Conservation (phyloP, 148 eudicot species). For the Simmondsia chinensis region DNA sequence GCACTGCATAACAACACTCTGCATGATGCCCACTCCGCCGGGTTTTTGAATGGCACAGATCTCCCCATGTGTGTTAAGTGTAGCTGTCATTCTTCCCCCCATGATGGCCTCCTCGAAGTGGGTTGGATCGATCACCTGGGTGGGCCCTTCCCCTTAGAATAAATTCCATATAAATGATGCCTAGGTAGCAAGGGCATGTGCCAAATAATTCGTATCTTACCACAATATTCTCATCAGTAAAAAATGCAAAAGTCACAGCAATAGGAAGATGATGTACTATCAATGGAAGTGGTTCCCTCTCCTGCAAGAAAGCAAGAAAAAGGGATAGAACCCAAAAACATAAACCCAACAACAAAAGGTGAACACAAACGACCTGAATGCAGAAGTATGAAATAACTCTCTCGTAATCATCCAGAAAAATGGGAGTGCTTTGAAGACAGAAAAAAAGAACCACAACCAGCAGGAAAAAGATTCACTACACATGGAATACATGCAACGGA, state of each 20-base stretch:
- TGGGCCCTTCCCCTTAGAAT: conserved; percentile 13
- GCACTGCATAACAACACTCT: conserved; percentile 62
- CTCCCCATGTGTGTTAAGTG: conserved; percentile 76
- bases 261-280: conserved; percentile 88
- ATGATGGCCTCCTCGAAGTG: conserved; percentile 78
- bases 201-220: conserved; percentile 29
- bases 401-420: too few species aligned
- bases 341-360: neutral
- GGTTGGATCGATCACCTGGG: conserved; percentile 78
- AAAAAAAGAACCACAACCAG: too few species aligned
- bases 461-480: too few species aligned
- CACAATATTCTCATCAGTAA: conserved; percentile 47
- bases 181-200: neutral
- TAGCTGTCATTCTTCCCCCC: conserved; percentile 74
- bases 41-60: conserved; percentile 90
- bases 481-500: too few species aligned
- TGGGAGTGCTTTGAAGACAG: too few species aligned
- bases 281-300: conserved; percentile 66
- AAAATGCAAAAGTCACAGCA: conserved; percentile 81
- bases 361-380: too few species aligned
- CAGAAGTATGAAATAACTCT: too few species aligned
- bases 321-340: conserved; percentile 4
- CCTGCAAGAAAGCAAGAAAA: conserved; percentile 46
- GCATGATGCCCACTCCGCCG: conserved; percentile 71
- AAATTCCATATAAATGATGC: neutral